Evolutionary conservation across 2,329 filamentous ascomycete species (phyloP), one percentile per base, ranked within the genome.

Genomic region (Aureobasidium uvarum): DNA sequence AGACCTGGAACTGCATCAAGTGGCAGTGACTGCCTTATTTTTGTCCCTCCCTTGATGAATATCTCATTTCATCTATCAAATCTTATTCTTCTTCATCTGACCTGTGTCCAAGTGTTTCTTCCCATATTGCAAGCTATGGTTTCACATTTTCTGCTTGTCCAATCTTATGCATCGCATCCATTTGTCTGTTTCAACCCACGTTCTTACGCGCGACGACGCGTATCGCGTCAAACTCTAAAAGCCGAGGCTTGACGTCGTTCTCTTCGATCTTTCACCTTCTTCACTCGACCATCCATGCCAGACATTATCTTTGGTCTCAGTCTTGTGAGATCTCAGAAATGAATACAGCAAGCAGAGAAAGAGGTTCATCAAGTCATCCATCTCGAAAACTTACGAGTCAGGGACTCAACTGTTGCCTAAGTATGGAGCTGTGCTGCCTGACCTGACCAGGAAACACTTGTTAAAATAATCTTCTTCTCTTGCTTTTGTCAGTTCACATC

Each of bases 181-280:
- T n/a, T 6, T 58, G 38, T 39, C 16, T 58, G 54, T 58, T 58
- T 58, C 54, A 45, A 20, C 16, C n/a, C 52, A 43, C 23, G 45
- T 23, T 31, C 39, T n/a, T 16, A 58, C 54, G 54, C 54, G 54
- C 54, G 5, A 25, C 39, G 39, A 58, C 54, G 54, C 54, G 54
- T 58, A 8, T 58, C 54, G 54, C 54, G 54, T 58, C 7, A 45
- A 43, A 41, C 33, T 54, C 25, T 45, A 58, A 43, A 33, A 43
- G 54, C 54, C 54, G 54, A 58, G 54, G 54, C 54, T 58, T 45
- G 52, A 54, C 33, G n/a, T 38, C 36, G 52, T 39, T 28, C 41
- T 20, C 5, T 55, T 2, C 5, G 2, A 41, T 33, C n/a, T 25
- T 56, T 45, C 33, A 13, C 33, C 25, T 33, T 28, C 36, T 28